Conservation (phyloP, 768 basidiomycete genomes). For the Suillus spraguei region DNA sequence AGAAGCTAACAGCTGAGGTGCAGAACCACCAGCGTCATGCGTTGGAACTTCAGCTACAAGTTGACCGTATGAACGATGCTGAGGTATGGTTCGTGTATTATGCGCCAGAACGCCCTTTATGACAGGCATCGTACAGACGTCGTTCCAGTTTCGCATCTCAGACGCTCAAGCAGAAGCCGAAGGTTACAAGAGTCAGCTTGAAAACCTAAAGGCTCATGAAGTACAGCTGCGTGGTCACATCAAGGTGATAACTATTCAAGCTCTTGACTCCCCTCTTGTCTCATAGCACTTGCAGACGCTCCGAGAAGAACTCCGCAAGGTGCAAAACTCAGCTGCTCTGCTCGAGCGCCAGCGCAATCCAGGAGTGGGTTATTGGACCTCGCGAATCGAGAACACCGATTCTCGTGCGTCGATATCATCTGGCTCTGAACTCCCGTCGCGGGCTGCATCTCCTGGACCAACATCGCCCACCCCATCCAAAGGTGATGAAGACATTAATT, state of each 20-base stretch:
- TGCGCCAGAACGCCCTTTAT: background rate
- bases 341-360: constrained; percentile 91
- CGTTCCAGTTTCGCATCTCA: constrained; percentile 44
- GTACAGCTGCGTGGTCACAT: constrained; percentile 71
- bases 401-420: constrained; percentile 43
- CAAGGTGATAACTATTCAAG: constrained; percentile 54
- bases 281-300: constrained; percentile 58
- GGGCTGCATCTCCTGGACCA: constrained; percentile 39
- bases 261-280: constrained; percentile 1
- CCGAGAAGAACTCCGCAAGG: constrained; percentile 92
- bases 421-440: constrained; percentile 42
- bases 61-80: constrained; percentile 51
- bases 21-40: constrained; percentile 52
- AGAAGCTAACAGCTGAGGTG: constrained; percentile 49
- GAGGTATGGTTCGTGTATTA: constrained; percentile 53
- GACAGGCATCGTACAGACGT: constrained; percentile 40
- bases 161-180: constrained; percentile 53
- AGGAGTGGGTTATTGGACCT: constrained; percentile 91
- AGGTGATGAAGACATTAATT: constrained; percentile 89
- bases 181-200: constrained; percentile 64
- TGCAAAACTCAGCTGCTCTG: constrained; percentile 89
- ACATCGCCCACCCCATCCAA: constrained; percentile 31
- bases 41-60: constrained; percentile 54
- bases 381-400: constrained; percentile 39
- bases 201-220: constrained; percentile 74